phyloP scores from a whole-genome alignment of 257 asterid species.

The Solanum ossicruentum region DNA sequence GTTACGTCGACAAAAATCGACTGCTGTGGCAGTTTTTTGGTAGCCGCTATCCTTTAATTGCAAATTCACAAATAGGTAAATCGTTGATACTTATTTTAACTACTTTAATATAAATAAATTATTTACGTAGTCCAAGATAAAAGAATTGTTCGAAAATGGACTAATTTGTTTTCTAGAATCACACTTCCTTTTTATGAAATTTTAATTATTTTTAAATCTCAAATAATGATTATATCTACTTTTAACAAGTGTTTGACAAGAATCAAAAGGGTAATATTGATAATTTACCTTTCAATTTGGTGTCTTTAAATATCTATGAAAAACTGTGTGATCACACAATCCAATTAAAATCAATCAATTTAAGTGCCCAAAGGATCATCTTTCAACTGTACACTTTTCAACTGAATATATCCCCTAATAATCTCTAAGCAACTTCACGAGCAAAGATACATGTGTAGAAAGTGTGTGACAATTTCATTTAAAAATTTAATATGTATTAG shows the following conservation, averaged over 20 bases:
- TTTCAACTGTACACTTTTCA: neutral
- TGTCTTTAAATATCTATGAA: no score
- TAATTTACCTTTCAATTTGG: no score
- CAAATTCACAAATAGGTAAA: neutral
- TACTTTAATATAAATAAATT: no score
- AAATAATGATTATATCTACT: no score
- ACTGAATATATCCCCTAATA: neutral
- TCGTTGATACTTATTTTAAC: neutral
- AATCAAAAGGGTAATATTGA: no score
- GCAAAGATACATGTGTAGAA: neutral
- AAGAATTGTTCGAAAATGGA: no score
- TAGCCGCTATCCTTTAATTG: neutral
- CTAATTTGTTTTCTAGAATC: no score
- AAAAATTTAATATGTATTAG: neutral
- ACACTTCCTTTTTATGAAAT: no score
- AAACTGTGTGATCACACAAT: neutral
- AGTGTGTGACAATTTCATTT: no score
- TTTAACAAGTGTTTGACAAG: no score
- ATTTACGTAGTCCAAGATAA: no score
- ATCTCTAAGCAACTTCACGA: neutral
- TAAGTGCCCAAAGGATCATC: neutral
- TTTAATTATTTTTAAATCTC: no score
- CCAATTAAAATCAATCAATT: neutral
- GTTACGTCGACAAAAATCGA: neutral
- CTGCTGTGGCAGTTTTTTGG: neutral